Conservation (phyloP, 495 filamentous ascomycete species). For the Aspergillus leporis region DNA sequence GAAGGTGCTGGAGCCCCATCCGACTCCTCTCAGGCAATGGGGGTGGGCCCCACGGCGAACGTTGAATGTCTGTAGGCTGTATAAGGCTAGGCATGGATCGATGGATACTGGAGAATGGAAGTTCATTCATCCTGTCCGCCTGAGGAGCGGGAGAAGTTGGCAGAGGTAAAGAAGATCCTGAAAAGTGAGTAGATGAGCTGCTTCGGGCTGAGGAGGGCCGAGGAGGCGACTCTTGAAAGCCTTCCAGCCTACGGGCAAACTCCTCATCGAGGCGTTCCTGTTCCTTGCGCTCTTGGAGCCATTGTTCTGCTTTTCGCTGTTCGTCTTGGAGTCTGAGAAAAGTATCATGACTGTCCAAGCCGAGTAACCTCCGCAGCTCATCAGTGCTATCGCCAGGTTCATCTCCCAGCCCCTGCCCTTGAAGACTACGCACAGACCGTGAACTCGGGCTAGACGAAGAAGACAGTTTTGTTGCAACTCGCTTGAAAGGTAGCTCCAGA, state of each 20-base stretch:
- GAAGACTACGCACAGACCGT: neutral
- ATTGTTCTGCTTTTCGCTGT: conserved; percentile 37
- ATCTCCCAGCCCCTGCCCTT: neutral
- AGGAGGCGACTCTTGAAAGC: conserved; percentile 13
- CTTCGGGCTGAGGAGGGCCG: conserved; percentile 13
- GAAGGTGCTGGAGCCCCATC: neutral
- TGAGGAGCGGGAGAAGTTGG: neutral
- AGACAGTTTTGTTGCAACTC: neutral
- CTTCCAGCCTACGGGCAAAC: conserved; percentile 43
- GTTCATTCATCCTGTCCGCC: neutral
- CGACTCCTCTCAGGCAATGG: neutral
- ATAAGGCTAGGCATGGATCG: too few species aligned
- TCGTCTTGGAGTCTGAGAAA: conserved; percentile 39
- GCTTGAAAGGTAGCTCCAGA: conserved; percentile 15
- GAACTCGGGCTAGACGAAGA: neutral
- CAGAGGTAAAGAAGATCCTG: conserved; percentile 5
- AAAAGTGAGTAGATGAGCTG: conserved; percentile 11
- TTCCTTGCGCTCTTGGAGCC: conserved; percentile 31
- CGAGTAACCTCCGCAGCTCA: conserved; percentile 25
- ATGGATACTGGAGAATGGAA: neutral
- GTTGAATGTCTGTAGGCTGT: neutral
- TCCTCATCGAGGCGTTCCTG: conserved; percentile 50
- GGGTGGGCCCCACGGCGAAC: neutral
- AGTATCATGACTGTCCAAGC: conserved; percentile 29
- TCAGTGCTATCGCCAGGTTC: conserved; percentile 14